Conservation (phyloP, 2,329 filamentous ascomycete genomes). For the Emericellopsis atlantica region DNA sequence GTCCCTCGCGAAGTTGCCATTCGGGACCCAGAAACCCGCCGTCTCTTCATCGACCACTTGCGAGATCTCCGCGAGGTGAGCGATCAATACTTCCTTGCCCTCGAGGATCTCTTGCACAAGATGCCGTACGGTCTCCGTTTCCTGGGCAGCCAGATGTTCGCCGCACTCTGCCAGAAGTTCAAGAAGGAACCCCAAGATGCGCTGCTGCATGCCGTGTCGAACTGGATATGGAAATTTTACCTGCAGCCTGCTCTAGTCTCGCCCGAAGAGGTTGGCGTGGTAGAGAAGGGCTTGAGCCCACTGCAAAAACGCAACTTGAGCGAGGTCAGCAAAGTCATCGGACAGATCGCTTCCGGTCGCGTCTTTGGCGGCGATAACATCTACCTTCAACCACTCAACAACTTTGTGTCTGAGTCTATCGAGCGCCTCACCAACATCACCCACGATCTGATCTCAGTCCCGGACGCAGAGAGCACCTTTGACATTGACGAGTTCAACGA, state of each 20-base stretch:
- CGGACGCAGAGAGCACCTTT: constrained; percentile 81
- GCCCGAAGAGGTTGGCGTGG: constrained; percentile 85
- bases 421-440: constrained; percentile 67
- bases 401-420: constrained; percentile 76
- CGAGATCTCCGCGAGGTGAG: constrained; percentile 90
- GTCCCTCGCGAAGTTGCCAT: constrained; percentile 91
- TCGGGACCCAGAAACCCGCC: constrained; percentile 82
- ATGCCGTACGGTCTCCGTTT: constrained; percentile 93
- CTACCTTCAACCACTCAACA: constrained; percentile 89
- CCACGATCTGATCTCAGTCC: constrained; percentile 66
- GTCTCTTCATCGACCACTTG: constrained; percentile 86
- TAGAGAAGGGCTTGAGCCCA: constrained; percentile 79
- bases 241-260: constrained; percentile 79
- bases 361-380: constrained; percentile 91
- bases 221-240: constrained; percentile 93
- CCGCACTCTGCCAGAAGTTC: constrained; percentile 65
- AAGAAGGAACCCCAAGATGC: constrained; percentile 65
- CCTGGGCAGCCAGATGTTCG: constrained; percentile 74
- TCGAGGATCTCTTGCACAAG: constrained; percentile 73
- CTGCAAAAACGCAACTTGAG: constrained; percentile 85
- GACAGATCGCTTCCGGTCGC: constrained; percentile 78
- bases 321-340: constrained; percentile 83
- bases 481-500: constrained; percentile 99
- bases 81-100: constrained; percentile 70
- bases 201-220: constrained; percentile 70